phyloP scores from a whole-genome alignment of 371 early-diverging fungal species.

The Blakeslea trispora region DNA sequence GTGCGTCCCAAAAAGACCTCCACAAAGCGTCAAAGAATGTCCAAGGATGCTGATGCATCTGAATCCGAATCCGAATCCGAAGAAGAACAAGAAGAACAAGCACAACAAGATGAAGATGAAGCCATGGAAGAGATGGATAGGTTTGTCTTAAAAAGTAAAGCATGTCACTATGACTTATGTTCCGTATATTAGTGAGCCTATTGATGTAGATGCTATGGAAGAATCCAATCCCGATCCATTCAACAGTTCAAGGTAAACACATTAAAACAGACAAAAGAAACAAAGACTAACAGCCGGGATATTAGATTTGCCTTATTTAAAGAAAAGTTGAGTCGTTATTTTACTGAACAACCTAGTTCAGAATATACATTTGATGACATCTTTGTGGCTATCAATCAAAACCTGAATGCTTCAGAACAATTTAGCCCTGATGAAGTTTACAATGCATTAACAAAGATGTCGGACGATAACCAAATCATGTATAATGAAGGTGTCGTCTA shows the following conservation, averaged over 20 bases:
- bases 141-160: too few species aligned
- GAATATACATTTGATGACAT: conserved; percentile 45
- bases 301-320: conserved; percentile 38
- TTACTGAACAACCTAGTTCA: conserved; percentile 1
- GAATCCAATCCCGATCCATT: too few species aligned
- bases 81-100: conserved; percentile 31
- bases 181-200: conserved; percentile 2
- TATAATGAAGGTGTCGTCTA: conserved; percentile 66
- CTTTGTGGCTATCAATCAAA: conserved; percentile 44
- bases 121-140: conserved; percentile 27
- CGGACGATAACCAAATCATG: conserved; percentile 72
- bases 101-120: conserved; percentile 20
- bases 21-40: conserved; percentile 51
- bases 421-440: conserved; percentile 31
- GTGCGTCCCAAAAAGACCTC: conserved; percentile 46
- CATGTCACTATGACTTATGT: too few species aligned
- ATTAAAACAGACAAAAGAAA: too few species aligned
- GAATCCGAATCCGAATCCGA: too few species aligned
- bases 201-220: not conserved
- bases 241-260: too few species aligned
- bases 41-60: not conserved
- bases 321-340: conserved; percentile 25
- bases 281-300: not conserved
- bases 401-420: conserved; percentile 20
- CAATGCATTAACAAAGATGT: conserved; percentile 48